Evolutionary conservation across 176 grass and related monocot species (phyloP).

Genomic region (Metroxylon sagu): DNA sequence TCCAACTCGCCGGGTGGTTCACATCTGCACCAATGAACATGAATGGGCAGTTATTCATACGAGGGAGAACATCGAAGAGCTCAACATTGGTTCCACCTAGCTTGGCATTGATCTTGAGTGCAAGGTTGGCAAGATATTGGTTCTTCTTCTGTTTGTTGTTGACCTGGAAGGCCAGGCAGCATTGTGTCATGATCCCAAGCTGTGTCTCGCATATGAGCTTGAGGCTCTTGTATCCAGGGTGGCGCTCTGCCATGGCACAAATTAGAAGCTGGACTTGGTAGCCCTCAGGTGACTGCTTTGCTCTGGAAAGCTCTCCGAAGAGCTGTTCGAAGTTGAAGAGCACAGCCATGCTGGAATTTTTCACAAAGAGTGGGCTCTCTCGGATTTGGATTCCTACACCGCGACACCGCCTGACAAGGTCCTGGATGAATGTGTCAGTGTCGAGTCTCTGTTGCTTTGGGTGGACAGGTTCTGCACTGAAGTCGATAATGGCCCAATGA

Average conservation of each 20-base stretch:
- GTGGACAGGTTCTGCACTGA: constrained; percentile 18
- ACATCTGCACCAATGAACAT: constrained; percentile 65
- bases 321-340: constrained; percentile 14
- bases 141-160: constrained; percentile 25
- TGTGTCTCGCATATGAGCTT: constrained; percentile 51
- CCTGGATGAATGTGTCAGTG: constrained; percentile 15
- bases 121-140: constrained; percentile 44
- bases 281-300: constrained; percentile 13
- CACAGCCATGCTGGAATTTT: constrained; percentile 10
- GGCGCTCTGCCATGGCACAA: constrained; percentile 38
- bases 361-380: background rate
- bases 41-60: constrained; percentile 18
- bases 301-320: constrained; percentile 15
- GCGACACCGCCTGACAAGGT: constrained; percentile 27
- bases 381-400: constrained; percentile 31
- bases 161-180: constrained; percentile 19
- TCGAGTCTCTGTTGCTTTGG: background rate
- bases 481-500: constrained; percentile 47
- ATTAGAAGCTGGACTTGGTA: constrained; percentile 38
- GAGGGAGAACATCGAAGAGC: constrained; percentile 36
- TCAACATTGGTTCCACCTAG: constrained; percentile 46
- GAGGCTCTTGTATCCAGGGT: constrained; percentile 41
- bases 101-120: constrained; percentile 60
- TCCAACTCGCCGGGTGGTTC: constrained; percentile 40
- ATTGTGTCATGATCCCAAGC: constrained; percentile 53